Evolutionary conservation across 441 rosid species (phyloP).

Genomic region (Brassica hybrid): DNA sequence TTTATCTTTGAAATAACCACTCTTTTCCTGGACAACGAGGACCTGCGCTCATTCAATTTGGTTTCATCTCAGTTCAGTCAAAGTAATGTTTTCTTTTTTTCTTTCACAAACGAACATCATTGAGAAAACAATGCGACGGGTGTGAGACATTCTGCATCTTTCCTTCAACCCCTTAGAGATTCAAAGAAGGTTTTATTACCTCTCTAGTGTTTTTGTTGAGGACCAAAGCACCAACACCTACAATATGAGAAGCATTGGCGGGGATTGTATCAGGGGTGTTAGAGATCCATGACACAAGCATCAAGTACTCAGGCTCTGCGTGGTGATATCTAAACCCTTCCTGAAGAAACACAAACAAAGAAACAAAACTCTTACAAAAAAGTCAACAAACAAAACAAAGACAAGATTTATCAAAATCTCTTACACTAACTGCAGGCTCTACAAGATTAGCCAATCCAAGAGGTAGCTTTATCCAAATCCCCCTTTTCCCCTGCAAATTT

Average conservation of each 20-base stretch:
- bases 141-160: neutral
- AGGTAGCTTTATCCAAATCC: too few relatives aligned
- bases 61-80: too few relatives aligned
- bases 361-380: neutral
- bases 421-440: slow-evolving; percentile 65
- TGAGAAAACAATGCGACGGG: neutral
- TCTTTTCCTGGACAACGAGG: too few relatives aligned
- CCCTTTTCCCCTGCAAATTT: too few relatives aligned
- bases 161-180: neutral
- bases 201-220: slow-evolving; percentile 55
- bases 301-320: slow-evolving; percentile 76
- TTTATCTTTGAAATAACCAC: slow-evolving; percentile 60
- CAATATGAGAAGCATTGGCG: slow-evolving; percentile 73
- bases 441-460: slow-evolving; percentile 59
- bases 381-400: neutral
- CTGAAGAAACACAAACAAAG: slow-evolving; percentile 43
- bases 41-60: too few relatives aligned
- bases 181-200: slow-evolving; percentile 5
- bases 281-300: slow-evolving; percentile 82
- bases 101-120: neutral
- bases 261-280: slow-evolving; percentile 56
- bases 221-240: slow-evolving; percentile 76
- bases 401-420: neutral
- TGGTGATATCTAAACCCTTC: slow-evolving; percentile 87
- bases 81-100: neutral